Conservation (phyloP, 2,329 filamentous ascomycete genomes). For the Apiospora saccharicola region DNA sequence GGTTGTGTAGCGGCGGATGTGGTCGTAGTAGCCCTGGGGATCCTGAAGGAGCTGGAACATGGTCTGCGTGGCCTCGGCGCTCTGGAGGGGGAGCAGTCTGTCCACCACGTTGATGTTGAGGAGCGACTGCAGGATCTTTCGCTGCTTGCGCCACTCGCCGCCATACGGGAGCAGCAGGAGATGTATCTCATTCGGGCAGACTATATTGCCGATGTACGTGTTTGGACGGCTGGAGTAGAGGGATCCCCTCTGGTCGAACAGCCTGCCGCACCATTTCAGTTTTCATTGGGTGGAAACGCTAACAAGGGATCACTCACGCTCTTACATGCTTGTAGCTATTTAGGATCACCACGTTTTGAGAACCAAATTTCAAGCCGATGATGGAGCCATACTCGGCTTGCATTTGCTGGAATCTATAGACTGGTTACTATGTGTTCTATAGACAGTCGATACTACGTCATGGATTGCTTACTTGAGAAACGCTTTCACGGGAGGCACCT, state of each 20-base stretch:
- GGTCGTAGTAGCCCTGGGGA: conserved; percentile 29
- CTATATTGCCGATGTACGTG: conserved; percentile 28
- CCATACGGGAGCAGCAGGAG: conserved; percentile 33
- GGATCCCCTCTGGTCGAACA: conserved; percentile 34
- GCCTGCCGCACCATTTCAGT: not conserved
- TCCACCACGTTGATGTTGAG: conserved; percentile 31
- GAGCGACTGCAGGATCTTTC: conserved; percentile 34
- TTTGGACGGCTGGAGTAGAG: conserved; percentile 35
- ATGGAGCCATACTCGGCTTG: conserved; percentile 23
- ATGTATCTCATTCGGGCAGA: conserved; percentile 33
- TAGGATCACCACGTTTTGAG: conserved; percentile 24
- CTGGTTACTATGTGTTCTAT: conserved; percentile 27
- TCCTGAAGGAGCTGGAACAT: conserved; percentile 33
- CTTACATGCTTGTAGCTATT: conserved; percentile 24
- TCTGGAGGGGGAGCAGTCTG: conserved; percentile 29
- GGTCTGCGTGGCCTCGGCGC: conserved; percentile 35
- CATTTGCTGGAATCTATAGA: not conserved
- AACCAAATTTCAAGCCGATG: conserved; percentile 23
- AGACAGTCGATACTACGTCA: conserved; percentile 30
- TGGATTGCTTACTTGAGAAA: conserved; percentile 32
- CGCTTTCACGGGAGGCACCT: conserved; percentile 30
- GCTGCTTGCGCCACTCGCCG: conserved; percentile 32
- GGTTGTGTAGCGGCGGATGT: conserved; percentile 31
- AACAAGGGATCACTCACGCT: conserved; percentile 26
- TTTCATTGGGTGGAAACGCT: too few relatives aligned